Evolutionary conservation across 805 yeast genomes (phyloP).

Genomic region (Ogataea sp.): DNA sequence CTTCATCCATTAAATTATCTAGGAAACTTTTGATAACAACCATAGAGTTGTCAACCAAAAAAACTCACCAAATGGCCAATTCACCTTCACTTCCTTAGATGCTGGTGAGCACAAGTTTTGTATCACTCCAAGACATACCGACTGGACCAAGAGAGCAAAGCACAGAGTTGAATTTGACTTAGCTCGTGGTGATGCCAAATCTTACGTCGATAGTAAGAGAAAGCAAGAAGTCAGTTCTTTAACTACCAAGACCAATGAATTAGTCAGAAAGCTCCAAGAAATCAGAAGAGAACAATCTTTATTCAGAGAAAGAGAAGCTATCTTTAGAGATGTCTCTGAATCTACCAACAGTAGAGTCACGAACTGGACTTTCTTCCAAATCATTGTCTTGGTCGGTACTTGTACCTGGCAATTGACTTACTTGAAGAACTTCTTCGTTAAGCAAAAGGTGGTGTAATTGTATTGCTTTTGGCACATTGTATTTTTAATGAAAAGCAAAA

Average conservation of each 20-base stretch:
- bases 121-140: constrained; percentile 43
- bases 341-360: constrained; percentile 61
- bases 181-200: constrained; percentile 55
- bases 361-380: constrained; percentile 66
- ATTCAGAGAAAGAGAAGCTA: constrained; percentile 68
- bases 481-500: too few relatives aligned
- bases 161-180: constrained; percentile 68
- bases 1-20: background rate
- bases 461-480: too few relatives aligned
- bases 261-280: constrained; percentile 49
- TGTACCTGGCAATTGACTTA: constrained; percentile 71
- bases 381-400: constrained; percentile 54
- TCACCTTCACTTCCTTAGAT: constrained; percentile 65
- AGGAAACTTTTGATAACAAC: constrained; percentile 67
- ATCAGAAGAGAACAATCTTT: constrained; percentile 58
- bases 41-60: constrained; percentile 69
- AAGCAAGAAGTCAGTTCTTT: constrained; percentile 46
- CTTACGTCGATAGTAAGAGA: constrained; percentile 61
- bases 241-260: constrained; percentile 47
- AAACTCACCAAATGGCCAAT: constrained; percentile 56
- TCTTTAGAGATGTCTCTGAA: constrained; percentile 67
- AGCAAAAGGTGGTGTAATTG: constrained; percentile 56
- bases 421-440: constrained; percentile 68
- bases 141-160: constrained; percentile 36
- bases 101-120: constrained; percentile 77